Base-by-base conservation (phyloP, 805 yeast species). In the Candida verbasci region DNA sequence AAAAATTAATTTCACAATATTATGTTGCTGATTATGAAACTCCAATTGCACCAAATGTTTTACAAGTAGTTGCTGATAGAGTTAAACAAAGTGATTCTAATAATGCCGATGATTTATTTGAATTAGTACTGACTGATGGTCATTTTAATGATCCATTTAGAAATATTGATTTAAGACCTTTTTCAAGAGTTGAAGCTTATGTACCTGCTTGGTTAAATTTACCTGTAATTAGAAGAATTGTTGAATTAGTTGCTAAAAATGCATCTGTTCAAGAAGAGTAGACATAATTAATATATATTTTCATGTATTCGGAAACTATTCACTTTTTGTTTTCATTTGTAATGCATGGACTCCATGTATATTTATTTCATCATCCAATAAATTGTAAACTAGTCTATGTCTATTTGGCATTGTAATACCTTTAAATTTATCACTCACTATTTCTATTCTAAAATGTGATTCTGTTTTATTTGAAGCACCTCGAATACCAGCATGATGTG, bases 181-280 rank as follows among this genome's bases (percentile, higher is more conserved):
- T 85, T 73, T 71, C 84, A 53, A 68, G 85, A 55, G 81, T 82
- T 49, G 87, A 86, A 65, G 88, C 95, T 12, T 93, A 89, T 55
- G 91, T 93, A 44, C 98, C 98, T 26, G 89, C 95, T 1, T 86
- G 94, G 86, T 69, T 93, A 62, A 85, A 82, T 48, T 77, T 89
- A 46, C 97, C 97, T 29, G 81, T 77, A 27, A 81, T 94, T 24
- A 83, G 94, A 67, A 74, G 93, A 60, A 79, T 93, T 32, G 86
- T 89, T 26, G 96, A 89, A 57, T 70, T 93, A 49, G 91, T 84
- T 31, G 86, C 95, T 9, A 82, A 79, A 61, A 83, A 82, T 54
- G 94, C 91, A 12, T 71, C 83, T 16, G 86, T 72, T 10, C 86
- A 79, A 56, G 85, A 80, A 43, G 54, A 56, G n/a, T n/a, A n/a